Evolutionary conservation across 2,329 filamentous ascomycete genomes (phyloP), one percentile per base, ranked within the genome.

Genomic region (Pseudogymnoascus sp.): DNA sequence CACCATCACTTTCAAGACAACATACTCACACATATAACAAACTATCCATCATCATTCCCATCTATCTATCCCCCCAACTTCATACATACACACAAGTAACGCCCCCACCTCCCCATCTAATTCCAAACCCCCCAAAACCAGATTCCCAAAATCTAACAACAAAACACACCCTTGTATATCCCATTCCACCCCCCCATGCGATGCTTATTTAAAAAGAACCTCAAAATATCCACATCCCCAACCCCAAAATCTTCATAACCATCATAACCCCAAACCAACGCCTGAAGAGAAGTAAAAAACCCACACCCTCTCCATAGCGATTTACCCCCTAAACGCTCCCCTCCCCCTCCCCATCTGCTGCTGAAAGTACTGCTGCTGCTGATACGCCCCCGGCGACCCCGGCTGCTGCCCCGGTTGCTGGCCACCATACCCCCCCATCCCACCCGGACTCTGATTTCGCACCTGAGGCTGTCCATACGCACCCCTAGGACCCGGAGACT

Each of bases 401-500:
- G 22, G 9, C 6, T 64, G 62, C 12, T 63, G 42, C 12, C 12
- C 6, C 2, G 22, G 9, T 11, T 64, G 62, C 7, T 63, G 42
- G 19, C 19, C 19, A 16, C 59, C 60, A 35, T 52, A 63, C 5
- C 35, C 42, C 9, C 60, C 65, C 14, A 52, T 60, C 4, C 58
- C 64, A 1, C 63, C 65, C 1, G 30, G 62, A 7, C 65, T 66
- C 41, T 66, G 63, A 5, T 39, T 22, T 5, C 39, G 12, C 16
- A 1, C 3, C 39, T 19, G 19, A 19, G 19, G 19, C 19, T 42
- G 39, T 6, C 16, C 39, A 42, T 42, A 42, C 39, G 39, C 39
- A 0, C 39, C 39, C 39, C 22, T 22, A 8, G 39, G 39, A 0
- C 39, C 39, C 4, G 39, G 39, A 22, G 8, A 12, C 9, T 39